Percentiles rank a stretch among this genome's conserved stretches.
These are phyloP conservation scores for Monosporascus sp. DNA, from an alignment of 2,329 filamentous ascomycete genomes.

Conservation along the genomic window DNA sequence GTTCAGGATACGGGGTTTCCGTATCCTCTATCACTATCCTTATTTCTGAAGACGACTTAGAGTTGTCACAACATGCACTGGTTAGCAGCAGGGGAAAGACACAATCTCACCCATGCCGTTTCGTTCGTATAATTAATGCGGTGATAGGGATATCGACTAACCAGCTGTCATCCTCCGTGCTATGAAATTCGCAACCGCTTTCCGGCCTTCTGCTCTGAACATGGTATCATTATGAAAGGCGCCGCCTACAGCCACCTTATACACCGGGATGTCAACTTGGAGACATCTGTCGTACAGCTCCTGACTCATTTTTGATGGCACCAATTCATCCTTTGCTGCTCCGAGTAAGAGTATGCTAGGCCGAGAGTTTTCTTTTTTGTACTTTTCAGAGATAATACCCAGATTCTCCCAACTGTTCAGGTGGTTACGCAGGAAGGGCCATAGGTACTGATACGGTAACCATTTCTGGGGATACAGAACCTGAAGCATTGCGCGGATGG, in stretches of 20 bases:
- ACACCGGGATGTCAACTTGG: conserved; percentile 41
- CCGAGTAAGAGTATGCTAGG: conserved; percentile 47
- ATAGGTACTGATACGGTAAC: conserved; percentile 71
- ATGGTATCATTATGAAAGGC: conserved; percentile 56
- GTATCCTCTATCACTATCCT: too few species aligned
- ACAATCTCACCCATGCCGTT: too few species aligned
- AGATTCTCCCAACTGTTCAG: conserved; percentile 51
- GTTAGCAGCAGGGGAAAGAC: too few species aligned
- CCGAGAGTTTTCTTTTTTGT: conserved; percentile 14
- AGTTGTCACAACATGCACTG: too few species aligned
- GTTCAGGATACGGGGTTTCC: too few species aligned
- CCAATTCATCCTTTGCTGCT: conserved; percentile 54
- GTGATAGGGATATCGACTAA: not conserved
- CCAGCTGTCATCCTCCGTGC: conserved; percentile 9
- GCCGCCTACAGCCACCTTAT: conserved; percentile 37
- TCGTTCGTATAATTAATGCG: too few species aligned
- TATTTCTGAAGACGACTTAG: too few species aligned
- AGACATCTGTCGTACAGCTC: conserved; percentile 41
- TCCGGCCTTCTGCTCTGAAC: conserved; percentile 39
- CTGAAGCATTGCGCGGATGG: conserved; percentile 63
- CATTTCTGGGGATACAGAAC: conserved; percentile 73
- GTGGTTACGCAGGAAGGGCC: conserved; percentile 66
- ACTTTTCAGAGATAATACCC: conserved; percentile 32
- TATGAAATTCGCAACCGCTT: conserved; percentile 40
- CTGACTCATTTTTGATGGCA: conserved; percentile 46